Percentiles rank a stretch among this genome's conserved stretches.
Evolutionary conservation across 768 basidiomycete genomes (phyloP).

Genomic region (Leccinum broughii): DNA sequence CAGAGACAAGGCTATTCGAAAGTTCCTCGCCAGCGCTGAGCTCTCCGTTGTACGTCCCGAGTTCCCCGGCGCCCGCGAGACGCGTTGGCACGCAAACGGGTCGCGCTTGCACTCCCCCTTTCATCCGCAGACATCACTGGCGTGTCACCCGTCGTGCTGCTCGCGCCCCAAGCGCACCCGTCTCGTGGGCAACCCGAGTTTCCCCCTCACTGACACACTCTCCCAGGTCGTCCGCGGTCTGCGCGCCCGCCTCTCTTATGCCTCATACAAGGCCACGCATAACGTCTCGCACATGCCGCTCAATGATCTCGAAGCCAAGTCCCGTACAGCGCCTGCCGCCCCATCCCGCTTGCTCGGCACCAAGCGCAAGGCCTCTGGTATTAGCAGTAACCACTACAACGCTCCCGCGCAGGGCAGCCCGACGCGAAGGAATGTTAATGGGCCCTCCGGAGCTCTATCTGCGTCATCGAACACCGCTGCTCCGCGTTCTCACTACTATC

Average conservation of each 20-base stretch:
- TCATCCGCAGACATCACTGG: slow-evolving; percentile 6
- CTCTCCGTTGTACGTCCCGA: slow-evolving; percentile 68
- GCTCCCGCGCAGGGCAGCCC: slow-evolving; percentile 49
- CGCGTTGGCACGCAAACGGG: slow-evolving; percentile 44
- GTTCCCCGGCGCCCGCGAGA: slow-evolving; percentile 36
- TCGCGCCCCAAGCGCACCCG: slow-evolving; percentile 5
- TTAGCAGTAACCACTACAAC: slow-evolving; percentile 50
- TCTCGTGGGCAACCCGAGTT: slow-evolving; percentile 11
- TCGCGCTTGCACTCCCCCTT: slow-evolving; percentile 23
- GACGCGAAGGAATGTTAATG: slow-evolving; percentile 45
- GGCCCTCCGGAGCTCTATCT: slow-evolving; percentile 37
- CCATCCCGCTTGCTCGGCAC: slow-evolving; percentile 56
- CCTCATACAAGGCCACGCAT: slow-evolving; percentile 80
- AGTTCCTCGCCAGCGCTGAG: slow-evolving; percentile 77
- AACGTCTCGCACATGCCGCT: slow-evolving; percentile 66
- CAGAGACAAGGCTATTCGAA: slow-evolving; percentile 67
- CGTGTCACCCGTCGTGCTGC: slow-evolving; percentile 4
- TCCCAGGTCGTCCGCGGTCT: slow-evolving; percentile 76
- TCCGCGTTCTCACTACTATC: slow-evolving; percentile 46
- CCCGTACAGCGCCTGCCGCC: slow-evolving; percentile 42
- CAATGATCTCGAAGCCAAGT: slow-evolving; percentile 70
- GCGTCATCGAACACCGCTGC: slow-evolving; percentile 29
- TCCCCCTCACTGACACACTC: slow-evolving; percentile 25
- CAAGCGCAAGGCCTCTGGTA: slow-evolving; percentile 51
- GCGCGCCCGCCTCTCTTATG: slow-evolving; percentile 78